Evolutionary conservation across 331 rosid species (phyloP).

Genomic region (Acacia concinna): DNA sequence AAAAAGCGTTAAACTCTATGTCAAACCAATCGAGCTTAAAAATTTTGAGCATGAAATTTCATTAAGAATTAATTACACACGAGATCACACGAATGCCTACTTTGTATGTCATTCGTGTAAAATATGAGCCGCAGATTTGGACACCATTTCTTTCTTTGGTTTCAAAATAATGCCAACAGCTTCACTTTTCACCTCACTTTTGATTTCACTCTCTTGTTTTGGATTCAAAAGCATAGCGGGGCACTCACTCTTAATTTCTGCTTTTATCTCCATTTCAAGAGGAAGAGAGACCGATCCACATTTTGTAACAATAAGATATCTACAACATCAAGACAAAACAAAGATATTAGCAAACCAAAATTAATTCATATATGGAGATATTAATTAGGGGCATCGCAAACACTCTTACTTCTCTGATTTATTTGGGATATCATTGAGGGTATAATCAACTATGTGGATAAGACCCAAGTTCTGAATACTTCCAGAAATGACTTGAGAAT

Average conservation of each 20-base stretch:
- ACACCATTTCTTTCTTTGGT: constrained; percentile 66
- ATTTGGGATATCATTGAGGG: constrained; percentile 69
- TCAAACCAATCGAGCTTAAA: not conserved
- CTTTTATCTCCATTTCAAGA: constrained; percentile 60
- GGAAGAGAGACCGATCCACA: constrained; percentile 79
- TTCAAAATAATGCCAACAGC: constrained; percentile 52
- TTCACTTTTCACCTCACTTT: constrained; percentile 39
- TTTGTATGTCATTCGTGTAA: constrained; percentile 72
- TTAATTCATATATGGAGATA: not conserved
- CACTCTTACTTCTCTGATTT: constrained; percentile 72
- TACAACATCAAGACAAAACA: constrained; percentile 31
- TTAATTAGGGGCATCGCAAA: not conserved
- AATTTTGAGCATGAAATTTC: not conserved
- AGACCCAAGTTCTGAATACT: constrained; percentile 84
- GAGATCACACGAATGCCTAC: constrained; percentile 40
- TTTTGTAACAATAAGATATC: constrained; percentile 66
- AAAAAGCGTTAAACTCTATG: not conserved
- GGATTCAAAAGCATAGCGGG: constrained; percentile 41
- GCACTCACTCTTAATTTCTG: constrained; percentile 39
- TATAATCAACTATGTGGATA: constrained; percentile 62
- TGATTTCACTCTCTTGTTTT: constrained; percentile 39
- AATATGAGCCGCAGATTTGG: constrained; percentile 91
- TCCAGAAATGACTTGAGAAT: constrained; percentile 59
- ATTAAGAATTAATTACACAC: not conserved
- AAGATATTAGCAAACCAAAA: not conserved